Base-by-base conservation (phyloP, 352 stramenopile species). In the Phytophthora sansomeana region DNA sequence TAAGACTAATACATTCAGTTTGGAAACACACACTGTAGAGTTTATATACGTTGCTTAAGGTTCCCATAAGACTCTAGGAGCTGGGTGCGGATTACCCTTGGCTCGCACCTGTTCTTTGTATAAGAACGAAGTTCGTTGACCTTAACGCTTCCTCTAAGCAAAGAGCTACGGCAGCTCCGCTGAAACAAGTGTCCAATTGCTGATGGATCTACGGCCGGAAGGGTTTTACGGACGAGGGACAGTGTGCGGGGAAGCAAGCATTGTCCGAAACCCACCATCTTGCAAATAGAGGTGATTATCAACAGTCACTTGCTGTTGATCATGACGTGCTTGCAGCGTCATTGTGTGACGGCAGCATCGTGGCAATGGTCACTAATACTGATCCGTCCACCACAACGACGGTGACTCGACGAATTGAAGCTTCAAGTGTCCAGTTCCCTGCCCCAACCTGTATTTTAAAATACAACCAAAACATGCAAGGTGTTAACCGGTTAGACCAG, bases 381-480 rank as follows among this genome's bases (percentile, higher is more conserved):
- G 41, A 67, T 35, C 4, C 49, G 8, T 60, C 41, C 16, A 33
- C 47, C 1, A 29, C 16, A n/a, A 16, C 32, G 11, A 6, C 41
- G 11, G 47, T 58, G 11, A 32, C 11, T 6, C 26, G 55, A n/a
- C n/a, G 36, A 1, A 47, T 71, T 13, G 38, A 43, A 32, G 57
- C 50, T 13, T 5, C 64, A 19, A 39, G 14, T 2, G 4, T 7
- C 13, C 16, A 46, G 14, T 72, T 68, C 32, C 41, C 43, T 35
- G 58, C 58, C 6, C 69, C 73, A 28, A 64, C 35, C 14, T 65
- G 55, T 33, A 39, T 71, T 26, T 61, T 44, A 1, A 16, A 71
- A 36, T 81, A 78, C 57, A 78, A 78, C 21, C 8, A 67, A 10
- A 24, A 68, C 17, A 78, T 78, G 74, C 65, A 81, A 50, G 74